phyloP scores from a whole-genome alignment of 2,329 filamentous ascomycete species.

The Fusarium bulbicola region DNA sequence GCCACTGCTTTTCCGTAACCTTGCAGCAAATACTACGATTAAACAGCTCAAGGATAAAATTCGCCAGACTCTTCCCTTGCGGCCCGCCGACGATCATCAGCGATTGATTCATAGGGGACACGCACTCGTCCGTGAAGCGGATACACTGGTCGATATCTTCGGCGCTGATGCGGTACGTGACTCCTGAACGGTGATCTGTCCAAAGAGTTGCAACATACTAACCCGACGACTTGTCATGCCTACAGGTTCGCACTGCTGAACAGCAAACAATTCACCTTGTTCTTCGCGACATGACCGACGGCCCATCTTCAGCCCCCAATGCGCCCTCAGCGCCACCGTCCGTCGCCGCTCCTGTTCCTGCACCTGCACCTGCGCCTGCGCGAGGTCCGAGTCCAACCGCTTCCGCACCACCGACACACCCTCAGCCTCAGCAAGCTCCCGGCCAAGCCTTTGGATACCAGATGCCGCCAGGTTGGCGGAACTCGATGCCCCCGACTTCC shows the following conservation, averaged over 20 bases:
- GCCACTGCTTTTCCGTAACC: slow-evolving; percentile 58
- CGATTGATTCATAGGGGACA: slow-evolving; percentile 69
- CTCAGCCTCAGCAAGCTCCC: slow-evolving; percentile 30
- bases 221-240: slow-evolving; percentile 12
- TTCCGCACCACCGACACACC: slow-evolving; percentile 34
- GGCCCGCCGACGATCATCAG: slow-evolving; percentile 63
- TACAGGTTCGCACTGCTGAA: slow-evolving; percentile 55
- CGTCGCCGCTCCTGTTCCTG: slow-evolving; percentile 8
- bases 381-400: slow-evolving; percentile 43
- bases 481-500: slow-evolving; percentile 41
- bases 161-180: slow-evolving; percentile 60
- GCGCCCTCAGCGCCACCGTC: slow-evolving; percentile 25
- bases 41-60: slow-evolving; percentile 67
- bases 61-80: slow-evolving; percentile 58
- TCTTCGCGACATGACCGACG: slow-evolving; percentile 52
- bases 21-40: slow-evolving; percentile 62
- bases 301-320: slow-evolving; percentile 39
- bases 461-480: slow-evolving; percentile 43
- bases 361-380: slow-evolving; percentile 23
- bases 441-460: slow-evolving; percentile 42
- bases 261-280: slow-evolving; percentile 65
- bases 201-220: slow-evolving; percentile 27
- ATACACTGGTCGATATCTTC: slow-evolving; percentile 66
- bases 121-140: slow-evolving; percentile 61
- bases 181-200: neutral